Conservation (phyloP, 345 rosid species). For the Rhizophora mangle region DNA sequence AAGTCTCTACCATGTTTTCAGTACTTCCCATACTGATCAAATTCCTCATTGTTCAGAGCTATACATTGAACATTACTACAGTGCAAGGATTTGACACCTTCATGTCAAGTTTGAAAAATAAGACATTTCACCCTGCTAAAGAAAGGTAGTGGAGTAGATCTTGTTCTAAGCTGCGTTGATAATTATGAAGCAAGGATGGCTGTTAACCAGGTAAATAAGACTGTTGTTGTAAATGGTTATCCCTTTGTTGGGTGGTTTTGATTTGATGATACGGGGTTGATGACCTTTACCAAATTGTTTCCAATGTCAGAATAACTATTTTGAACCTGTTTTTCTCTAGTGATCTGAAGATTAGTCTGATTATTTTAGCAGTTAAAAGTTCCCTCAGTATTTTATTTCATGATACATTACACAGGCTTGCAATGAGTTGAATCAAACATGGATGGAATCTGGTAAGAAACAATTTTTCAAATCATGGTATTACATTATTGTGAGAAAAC, state of each 20-base stretch:
- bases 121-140: slow-evolving; percentile 56
- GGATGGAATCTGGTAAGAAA: slow-evolving; percentile 94
- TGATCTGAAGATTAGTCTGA: neutral
- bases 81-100: slow-evolving; percentile 94
- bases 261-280: neutral
- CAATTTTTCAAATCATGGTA: neutral
- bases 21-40: slow-evolving; percentile 13
- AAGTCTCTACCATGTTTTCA: neutral
- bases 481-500: neutral
- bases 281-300: neutral
- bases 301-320: neutral
- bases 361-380: neutral
- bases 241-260: neutral
- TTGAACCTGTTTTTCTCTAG: neutral
- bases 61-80: slow-evolving; percentile 84
- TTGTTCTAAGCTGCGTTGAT: slow-evolving; percentile 95
- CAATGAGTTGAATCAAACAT: slow-evolving; percentile 83
- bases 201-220: slow-evolving; percentile 79
- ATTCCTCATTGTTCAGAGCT: slow-evolving; percentile 54
- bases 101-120: slow-evolving; percentile 65
- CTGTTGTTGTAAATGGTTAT: neutral
- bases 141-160: slow-evolving; percentile 89
- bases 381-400: neutral
- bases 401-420: slow-evolving; percentile 61
- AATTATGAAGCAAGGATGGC: slow-evolving; percentile 96